Percentiles rank a stretch among this genome's conserved stretches.
Evolutionary conservation across 2,329 filamentous ascomycete genomes (phyloP).

Genomic region (Thermoascus crustaceus): DNA sequence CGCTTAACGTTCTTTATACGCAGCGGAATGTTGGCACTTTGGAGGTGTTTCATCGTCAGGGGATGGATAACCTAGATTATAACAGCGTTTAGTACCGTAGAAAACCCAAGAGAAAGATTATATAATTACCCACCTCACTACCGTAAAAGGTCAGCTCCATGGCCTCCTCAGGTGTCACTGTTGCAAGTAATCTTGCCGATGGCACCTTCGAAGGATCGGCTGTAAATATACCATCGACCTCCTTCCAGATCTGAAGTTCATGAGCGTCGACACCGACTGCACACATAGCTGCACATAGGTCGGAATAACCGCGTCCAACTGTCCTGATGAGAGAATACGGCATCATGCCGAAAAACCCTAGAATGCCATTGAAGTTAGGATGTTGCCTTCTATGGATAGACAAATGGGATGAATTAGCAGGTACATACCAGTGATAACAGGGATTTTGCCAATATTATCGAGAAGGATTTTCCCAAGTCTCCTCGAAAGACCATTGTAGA

Average conservation of each 20-base stretch:
- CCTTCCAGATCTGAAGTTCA: constrained; percentile 49
- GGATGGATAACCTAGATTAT: constrained; percentile 65
- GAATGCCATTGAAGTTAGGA: constrained; percentile 31
- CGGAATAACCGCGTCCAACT: constrained; percentile 45
- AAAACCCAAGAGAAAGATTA: no score
- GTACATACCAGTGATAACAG: neutral
- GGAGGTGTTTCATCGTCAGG: constrained; percentile 49
- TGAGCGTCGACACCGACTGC: constrained; percentile 40
- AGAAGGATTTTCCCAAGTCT: neutral
- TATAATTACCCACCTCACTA: no score
- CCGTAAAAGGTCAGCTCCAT: constrained; percentile 49
- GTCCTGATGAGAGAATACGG: constrained; percentile 42
- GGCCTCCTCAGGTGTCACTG: constrained; percentile 44
- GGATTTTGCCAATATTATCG: neutral
- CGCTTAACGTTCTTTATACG: constrained; percentile 92
- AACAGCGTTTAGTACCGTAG: no score
- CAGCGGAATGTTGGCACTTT: constrained; percentile 67
- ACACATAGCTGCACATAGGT: neutral
- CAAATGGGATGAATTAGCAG: no score
- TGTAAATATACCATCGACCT: constrained; percentile 49
- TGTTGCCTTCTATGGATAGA: neutral
- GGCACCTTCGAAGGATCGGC: constrained; percentile 47
- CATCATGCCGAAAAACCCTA: constrained; percentile 43
- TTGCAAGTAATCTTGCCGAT: constrained; percentile 41
- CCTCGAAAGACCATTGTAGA: neutral